A percentile compares a stretch with the other conserved stretches of the same genome.
Conservation (phyloP, 1,284 basidiomycete species). For the Trichosporon coremiiforme region DNA sequence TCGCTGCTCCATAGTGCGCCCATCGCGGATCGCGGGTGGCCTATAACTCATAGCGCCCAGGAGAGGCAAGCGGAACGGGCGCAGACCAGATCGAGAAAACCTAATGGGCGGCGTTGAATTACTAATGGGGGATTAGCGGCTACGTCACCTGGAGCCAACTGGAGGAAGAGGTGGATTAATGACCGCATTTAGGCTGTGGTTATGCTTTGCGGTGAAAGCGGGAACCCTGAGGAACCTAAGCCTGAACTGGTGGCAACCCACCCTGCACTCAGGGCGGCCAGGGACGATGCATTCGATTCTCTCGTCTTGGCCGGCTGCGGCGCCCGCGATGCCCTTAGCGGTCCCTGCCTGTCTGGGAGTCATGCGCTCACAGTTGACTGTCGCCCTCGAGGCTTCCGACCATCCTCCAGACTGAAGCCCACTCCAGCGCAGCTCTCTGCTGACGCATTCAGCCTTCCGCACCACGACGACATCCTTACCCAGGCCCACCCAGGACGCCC, state of each 20-base stretch:
- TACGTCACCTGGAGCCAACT: constrained; percentile 4
- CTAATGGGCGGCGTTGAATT: background rate
- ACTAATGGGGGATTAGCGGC: background rate
- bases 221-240: constrained; percentile 5
- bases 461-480: background rate
- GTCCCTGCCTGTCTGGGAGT: background rate
- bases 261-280: background rate
- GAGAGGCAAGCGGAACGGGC: background rate
- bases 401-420: background rate
- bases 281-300: background rate
- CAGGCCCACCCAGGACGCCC: no score
- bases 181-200: background rate
- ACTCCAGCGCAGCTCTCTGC: background rate
- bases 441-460: background rate
- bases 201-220: background rate
- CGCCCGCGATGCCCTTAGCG: background rate
- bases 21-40: background rate
- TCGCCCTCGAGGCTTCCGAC: constrained; percentile 13
- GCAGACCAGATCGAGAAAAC: background rate
- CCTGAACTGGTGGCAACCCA: constrained; percentile 9
- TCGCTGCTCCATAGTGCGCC: background rate
- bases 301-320: constrained; percentile 9
- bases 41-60: background rate
- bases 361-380: background rate
- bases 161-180: background rate